These are phyloP conservation scores for Simmondsia chinensis DNA, from an alignment of 148 eudicot species.

Conservation along the genomic window DNA sequence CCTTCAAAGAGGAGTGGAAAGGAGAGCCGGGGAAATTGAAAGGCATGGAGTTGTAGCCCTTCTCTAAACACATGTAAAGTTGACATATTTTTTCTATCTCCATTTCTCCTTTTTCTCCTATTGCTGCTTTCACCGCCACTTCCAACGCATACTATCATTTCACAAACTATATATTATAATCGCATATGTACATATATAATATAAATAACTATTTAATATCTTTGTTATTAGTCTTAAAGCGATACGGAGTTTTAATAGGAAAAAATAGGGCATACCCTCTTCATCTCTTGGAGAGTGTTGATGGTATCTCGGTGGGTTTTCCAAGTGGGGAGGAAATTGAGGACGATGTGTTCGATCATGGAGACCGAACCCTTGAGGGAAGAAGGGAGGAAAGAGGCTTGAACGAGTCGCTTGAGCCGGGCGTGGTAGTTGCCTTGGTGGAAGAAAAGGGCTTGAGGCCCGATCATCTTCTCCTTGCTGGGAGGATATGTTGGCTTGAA, in stretches of 20 bases:
- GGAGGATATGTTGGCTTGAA: slow-evolving; percentile 91
- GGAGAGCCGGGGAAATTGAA: slow-evolving; percentile 72
- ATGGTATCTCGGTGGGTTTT: slow-evolving; percentile 29
- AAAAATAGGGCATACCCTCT: slow-evolving; percentile 35
- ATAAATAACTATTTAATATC: no score
- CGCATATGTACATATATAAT: background rate
- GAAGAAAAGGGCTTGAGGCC: slow-evolving; percentile 74
- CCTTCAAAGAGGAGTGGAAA: slow-evolving; percentile 51
- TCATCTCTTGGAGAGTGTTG: slow-evolving; percentile 72
- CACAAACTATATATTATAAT: background rate
- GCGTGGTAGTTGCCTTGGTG: slow-evolving; percentile 81
- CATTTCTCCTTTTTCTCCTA: slow-evolving; percentile 41
- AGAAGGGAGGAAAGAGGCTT: slow-evolving; percentile 47
- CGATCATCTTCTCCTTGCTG: slow-evolving; percentile 75
- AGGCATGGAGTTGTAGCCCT: slow-evolving; percentile 96
- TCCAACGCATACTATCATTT: slow-evolving; percentile 62
- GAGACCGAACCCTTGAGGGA: slow-evolving; percentile 28
- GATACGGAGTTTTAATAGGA: no score
- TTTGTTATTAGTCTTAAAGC: background rate
- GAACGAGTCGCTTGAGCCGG: slow-evolving; percentile 53
- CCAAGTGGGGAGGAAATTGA: slow-evolving; percentile 46
- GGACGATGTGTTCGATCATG: slow-evolving; percentile 47
- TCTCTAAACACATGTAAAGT: slow-evolving; percentile 54
- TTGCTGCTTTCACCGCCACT: slow-evolving; percentile 70
- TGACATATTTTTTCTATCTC: slow-evolving; percentile 50